phyloP scores from a whole-genome alignment of 78 protist genomes.

The Dictyostelium citrinum region DNA sequence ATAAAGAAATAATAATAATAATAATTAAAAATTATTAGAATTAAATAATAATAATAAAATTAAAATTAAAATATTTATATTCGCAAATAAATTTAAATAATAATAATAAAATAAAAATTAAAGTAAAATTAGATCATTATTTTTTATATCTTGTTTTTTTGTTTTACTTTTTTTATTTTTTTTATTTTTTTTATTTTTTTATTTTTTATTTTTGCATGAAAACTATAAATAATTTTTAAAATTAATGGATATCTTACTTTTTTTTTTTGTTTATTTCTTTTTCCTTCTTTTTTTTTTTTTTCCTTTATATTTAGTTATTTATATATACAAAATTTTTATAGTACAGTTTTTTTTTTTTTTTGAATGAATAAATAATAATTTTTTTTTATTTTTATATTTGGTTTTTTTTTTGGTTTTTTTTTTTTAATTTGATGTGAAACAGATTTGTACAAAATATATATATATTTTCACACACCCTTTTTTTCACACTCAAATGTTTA shows the following conservation, averaged over 20 bases:
- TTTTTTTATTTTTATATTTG: no score
- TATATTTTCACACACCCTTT: neutral
- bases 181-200: neutral
- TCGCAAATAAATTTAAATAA: no score
- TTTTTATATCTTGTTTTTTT: neutral
- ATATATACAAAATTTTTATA: no score
- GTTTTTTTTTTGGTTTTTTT: neutral
- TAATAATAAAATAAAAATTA: neutral
- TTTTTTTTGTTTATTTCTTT: no score
- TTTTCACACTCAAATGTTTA: neutral
- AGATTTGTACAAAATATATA: neutral
- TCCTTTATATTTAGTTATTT: no score
- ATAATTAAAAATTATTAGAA: neutral
- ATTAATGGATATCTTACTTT: neutral
- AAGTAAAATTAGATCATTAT: neutral
- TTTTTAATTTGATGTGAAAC: no score
- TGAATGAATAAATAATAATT: no score
- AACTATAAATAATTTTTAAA: no score
- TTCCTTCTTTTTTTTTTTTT: no score
- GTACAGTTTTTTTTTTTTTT: no score
- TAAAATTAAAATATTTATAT: neutral
- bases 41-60: neutral
- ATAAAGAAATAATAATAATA: neutral
- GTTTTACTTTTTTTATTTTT: neutral
- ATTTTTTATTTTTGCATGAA: neutral